A percentile compares a stretch with the other conserved stretches of the same genome.
These are phyloP conservation scores for Eimeria sp. DNA, from an alignment of 169 alveolate species.

Conservation along the genomic window DNA sequence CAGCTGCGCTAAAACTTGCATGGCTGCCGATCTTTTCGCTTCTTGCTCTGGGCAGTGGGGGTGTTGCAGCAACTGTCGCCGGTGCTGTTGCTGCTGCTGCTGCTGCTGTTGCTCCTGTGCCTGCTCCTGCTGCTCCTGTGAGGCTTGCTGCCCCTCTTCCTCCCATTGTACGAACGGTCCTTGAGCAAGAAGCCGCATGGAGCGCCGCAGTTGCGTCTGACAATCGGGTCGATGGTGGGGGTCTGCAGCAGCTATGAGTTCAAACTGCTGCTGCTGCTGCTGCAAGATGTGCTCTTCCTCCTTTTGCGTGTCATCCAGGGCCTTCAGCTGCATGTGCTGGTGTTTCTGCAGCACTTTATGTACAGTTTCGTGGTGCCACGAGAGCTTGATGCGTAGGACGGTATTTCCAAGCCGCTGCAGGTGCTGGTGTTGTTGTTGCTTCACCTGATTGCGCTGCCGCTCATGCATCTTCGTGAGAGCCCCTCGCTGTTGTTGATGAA, in stretches of 20 bases:
- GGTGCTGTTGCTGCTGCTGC: slow-evolving; percentile 19
- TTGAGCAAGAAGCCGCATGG: slow-evolving; percentile 23
- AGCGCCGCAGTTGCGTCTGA: neutral
- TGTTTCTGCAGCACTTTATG: neutral
- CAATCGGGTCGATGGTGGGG: neutral
- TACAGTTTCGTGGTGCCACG: slow-evolving; percentile 28
- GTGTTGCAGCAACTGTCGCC: neutral
- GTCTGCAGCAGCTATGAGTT: neutral
- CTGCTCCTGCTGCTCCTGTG: neutral
- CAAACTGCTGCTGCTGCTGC: slow-evolving; percentile 59
- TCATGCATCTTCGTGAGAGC: neutral
- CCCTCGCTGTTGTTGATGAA: slow-evolving; percentile 9
- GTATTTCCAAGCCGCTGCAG: slow-evolving; percentile 1
- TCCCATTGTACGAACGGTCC: slow-evolving; percentile 22
- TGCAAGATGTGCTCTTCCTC: neutral
- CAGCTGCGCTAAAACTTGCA: neutral
- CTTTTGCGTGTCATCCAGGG: neutral
- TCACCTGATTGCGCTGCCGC: slow-evolving; percentile 19
- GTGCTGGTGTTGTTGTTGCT: slow-evolving; percentile 35
- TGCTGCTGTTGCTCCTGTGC: neutral
- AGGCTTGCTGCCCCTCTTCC: neutral
- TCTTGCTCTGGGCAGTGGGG: neutral
- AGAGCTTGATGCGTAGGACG: neutral
- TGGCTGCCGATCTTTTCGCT: neutral
- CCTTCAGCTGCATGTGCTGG: neutral